Evolutionary conservation across 257 asterid genomes (phyloP).

Genomic region (Cynanchum wilfordii): DNA sequence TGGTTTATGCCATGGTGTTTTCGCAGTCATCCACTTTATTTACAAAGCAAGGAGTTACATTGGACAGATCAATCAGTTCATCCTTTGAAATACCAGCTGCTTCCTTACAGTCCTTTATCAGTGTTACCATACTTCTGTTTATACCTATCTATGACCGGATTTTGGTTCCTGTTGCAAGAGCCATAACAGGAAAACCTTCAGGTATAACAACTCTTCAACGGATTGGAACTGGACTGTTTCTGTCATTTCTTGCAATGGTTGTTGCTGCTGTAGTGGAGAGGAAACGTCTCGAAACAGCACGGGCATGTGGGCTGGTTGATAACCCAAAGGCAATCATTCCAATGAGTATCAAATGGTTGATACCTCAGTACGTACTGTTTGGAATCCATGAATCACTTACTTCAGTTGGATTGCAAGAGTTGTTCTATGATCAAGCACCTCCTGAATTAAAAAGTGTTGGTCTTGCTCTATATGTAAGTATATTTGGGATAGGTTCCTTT

Average conservation of each 20-base stretch:
- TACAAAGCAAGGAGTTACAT: conserved; percentile 28
- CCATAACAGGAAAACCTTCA: conserved; percentile 12
- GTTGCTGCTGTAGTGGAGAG: conserved; percentile 24
- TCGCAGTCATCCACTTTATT: conserved; percentile 27
- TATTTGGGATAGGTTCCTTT: conserved; percentile 26
- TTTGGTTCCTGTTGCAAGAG: conserved; percentile 21
- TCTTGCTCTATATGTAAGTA: conserved; percentile 26
- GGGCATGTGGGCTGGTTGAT: conserved; percentile 20
- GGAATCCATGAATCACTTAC: conserved; percentile 19
- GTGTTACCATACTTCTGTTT: conserved; percentile 3
- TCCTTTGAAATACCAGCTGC: conserved; percentile 14
- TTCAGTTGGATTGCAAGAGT: conserved; percentile 31
- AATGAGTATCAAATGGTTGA: conserved; percentile 26
- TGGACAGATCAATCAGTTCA: conserved; percentile 24
- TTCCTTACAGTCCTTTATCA: conserved; percentile 7
- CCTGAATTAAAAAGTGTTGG: conserved; percentile 24
- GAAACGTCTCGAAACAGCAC: conserved; percentile 25
- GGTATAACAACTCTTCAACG: conserved; percentile 28
- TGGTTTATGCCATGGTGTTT: conserved; percentile 24
- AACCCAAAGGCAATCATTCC: conserved; percentile 20
- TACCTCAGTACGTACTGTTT: conserved; percentile 26
- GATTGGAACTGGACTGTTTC: conserved; percentile 20
- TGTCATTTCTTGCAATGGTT: conserved; percentile 20
- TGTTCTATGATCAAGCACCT: conserved; percentile 32
- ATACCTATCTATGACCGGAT: conserved; percentile 21